phyloP scores from a whole-genome alignment of 371 early-diverging fungal genomes.

The Syncephalastrum racemosum region DNA sequence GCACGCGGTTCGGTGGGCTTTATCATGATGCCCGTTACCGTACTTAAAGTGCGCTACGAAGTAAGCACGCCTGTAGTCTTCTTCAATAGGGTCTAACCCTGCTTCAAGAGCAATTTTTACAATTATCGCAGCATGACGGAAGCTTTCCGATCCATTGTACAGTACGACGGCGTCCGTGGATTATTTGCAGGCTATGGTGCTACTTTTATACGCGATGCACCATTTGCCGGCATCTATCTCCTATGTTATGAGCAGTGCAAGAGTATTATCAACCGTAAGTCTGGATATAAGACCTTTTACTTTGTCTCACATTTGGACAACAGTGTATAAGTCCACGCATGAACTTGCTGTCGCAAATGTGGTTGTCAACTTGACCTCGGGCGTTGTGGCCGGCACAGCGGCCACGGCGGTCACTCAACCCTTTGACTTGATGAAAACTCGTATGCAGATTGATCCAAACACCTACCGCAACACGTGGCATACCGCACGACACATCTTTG shows the following conservation, averaged over 20 bases:
- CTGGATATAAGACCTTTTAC: background rate
- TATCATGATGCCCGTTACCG: constrained; percentile 92
- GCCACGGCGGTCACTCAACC: constrained; percentile 90
- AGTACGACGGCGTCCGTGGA: constrained; percentile 62
- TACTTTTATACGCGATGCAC: constrained; percentile 92
- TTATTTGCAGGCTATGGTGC: constrained; percentile 91
- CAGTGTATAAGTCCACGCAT: constrained; percentile 2
- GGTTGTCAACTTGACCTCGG: constrained; percentile 44
- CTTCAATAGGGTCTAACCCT: background rate
- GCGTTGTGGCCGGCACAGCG: constrained; percentile 69
- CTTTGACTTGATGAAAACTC: constrained; percentile 91
- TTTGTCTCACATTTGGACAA: background rate
- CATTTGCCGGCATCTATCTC: constrained; percentile 94
- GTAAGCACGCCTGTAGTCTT: constrained; percentile 33
- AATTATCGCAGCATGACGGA: constrained; percentile 67
- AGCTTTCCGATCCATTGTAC: constrained; percentile 65
- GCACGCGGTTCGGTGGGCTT: constrained; percentile 88
- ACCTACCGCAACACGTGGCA: constrained; percentile 66
- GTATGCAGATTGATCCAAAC: constrained; percentile 86
- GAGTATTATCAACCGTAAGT: constrained; percentile 43
- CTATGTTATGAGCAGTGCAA: constrained; percentile 87
- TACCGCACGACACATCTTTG: constrained; percentile 62
- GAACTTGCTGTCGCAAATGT: constrained; percentile 32
- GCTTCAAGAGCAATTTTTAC: constrained; percentile 75
- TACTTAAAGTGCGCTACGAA: constrained; percentile 93